phyloP scores from a whole-genome alignment of 2,329 filamentous ascomycete genomes.

The Epicoccum sorghinum region DNA sequence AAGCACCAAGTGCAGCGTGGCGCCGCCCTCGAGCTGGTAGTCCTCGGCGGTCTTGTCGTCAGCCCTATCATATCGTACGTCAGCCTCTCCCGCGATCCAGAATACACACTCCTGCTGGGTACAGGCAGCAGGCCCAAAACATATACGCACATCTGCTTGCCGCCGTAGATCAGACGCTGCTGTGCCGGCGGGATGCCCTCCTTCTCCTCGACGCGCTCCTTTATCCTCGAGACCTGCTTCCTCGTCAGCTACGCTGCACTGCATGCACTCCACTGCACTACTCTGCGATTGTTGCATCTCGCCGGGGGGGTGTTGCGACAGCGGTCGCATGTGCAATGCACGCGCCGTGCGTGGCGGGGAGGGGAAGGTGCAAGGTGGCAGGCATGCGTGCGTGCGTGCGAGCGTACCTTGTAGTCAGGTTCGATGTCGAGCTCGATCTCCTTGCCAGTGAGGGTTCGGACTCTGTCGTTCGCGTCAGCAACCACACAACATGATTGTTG shows the following conservation, averaged over 20 bases:
- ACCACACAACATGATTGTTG: too few species aligned
- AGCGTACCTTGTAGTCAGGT: constrained; percentile 81
- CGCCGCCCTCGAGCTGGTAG: constrained; percentile 88
- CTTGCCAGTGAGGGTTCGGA: constrained; percentile 96
- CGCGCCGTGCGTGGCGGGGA: too few species aligned
- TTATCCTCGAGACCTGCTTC: constrained; percentile 85
- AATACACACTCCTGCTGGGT: too few species aligned
- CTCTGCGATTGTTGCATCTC: background rate
- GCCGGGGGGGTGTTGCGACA: too few species aligned
- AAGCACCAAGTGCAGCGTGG: constrained; percentile 93
- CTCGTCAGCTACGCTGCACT: constrained; percentile 12
- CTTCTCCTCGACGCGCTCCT: constrained; percentile 99
- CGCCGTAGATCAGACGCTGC: constrained; percentile 93
- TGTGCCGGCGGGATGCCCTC: constrained; percentile 97
- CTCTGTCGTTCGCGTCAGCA: constrained; percentile 62
- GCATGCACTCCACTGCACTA: too few species aligned
- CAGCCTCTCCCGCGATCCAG: constrained; percentile 2
- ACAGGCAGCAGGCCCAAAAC: too few species aligned
- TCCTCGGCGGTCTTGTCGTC: constrained; percentile 94
- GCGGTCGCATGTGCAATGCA: background rate
- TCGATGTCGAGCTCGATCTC: constrained; percentile 99
- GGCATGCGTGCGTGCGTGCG: background rate
- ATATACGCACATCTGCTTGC: constrained; percentile 85
- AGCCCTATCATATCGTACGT: constrained; percentile 63
- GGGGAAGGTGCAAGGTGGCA: background rate